Conservation (phyloP, 768 basidiomycete genomes). For the Sporobolomyces phaffii region DNA sequence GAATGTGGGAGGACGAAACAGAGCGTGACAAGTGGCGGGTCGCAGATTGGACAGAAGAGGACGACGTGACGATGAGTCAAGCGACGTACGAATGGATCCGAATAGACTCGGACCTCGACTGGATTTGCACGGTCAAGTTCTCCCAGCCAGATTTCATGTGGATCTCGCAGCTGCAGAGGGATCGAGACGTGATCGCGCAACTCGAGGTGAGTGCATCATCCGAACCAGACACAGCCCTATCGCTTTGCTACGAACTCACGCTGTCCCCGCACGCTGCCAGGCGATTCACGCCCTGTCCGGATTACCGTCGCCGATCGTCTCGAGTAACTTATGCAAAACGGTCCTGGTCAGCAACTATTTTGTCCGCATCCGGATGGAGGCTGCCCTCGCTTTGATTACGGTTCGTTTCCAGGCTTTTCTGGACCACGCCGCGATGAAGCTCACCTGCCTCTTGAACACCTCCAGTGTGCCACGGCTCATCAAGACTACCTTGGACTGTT, state of each 20-base stretch:
- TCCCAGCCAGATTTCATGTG: slow-evolving; percentile 98
- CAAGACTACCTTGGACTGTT: slow-evolving; percentile 87
- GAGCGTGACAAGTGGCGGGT: slow-evolving; percentile 93
- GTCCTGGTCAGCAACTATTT: slow-evolving; percentile 93
- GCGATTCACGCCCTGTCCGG: slow-evolving; percentile 75
- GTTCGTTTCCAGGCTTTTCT: not conserved
- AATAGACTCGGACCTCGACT: slow-evolving; percentile 98
- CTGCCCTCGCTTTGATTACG: slow-evolving; percentile 63
- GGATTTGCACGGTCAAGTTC: slow-evolving; percentile 87
- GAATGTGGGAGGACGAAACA: slow-evolving; percentile 87
- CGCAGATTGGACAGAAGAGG: slow-evolving; percentile 95
- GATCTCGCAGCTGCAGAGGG: slow-evolving; percentile 90
- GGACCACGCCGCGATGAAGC: not conserved
- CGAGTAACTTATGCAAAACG: slow-evolving; percentile 85
- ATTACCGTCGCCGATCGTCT: slow-evolving; percentile 57
- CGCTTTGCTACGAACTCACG: too few species aligned
- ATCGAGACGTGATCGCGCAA: slow-evolving; percentile 94
- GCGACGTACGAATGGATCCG: slow-evolving; percentile 99
- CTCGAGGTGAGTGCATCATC: slow-evolving; percentile 70
- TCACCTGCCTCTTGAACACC: not conserved
- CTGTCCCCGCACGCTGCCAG: slow-evolving; percentile 48
- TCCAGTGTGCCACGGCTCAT: slow-evolving; percentile 77
- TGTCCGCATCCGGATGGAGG: slow-evolving; percentile 91
- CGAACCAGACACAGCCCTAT: too few species aligned
- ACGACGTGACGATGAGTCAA: slow-evolving; percentile 74